A percentile compares a stretch with the other conserved stretches of the same genome.
phyloP scores from a whole-genome alignment of 176 grass and related monocot genomes.

The Cenchrus americanus region DNA sequence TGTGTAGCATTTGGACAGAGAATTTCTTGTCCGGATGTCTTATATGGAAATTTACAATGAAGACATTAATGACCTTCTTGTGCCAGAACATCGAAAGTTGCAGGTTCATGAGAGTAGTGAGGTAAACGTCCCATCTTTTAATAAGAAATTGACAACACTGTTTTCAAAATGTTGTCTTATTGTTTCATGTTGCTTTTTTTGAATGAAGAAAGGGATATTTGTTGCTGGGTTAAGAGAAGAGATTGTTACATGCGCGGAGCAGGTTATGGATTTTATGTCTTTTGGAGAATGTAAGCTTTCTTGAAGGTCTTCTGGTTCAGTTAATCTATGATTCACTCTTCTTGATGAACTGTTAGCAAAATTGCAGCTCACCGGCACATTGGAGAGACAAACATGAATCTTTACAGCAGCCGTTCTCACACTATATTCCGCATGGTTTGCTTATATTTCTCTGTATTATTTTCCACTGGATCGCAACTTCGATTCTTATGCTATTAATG shows the following conservation, averaged over 20 bases:
- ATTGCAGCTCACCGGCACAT: slow-evolving; percentile 88
- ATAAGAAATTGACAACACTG: slow-evolving; percentile 10
- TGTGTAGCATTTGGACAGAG: slow-evolving; percentile 73
- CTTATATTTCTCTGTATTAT: slow-evolving; percentile 24
- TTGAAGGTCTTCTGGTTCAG: slow-evolving; percentile 25
- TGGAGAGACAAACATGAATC: slow-evolving; percentile 98
- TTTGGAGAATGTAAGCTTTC: slow-evolving; percentile 91
- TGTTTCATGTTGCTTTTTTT: slow-evolving; percentile 30
- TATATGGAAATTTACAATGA: slow-evolving; percentile 99
- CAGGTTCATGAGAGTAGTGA: slow-evolving; percentile 94
- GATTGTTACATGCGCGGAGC: slow-evolving; percentile 85
- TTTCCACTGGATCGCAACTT: slow-evolving; percentile 10
- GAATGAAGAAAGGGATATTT: slow-evolving; percentile 90
- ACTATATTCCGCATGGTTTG: slow-evolving; percentile 97
- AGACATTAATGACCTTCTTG: slow-evolving; percentile 94
- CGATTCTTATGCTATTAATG: slow-evolving; percentile 29
- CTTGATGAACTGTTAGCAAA: slow-evolving; percentile 21
- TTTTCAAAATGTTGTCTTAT: slow-evolving; percentile 22
- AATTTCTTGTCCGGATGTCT: slow-evolving; percentile 94
- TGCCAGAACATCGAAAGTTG: slow-evolving; percentile 89
- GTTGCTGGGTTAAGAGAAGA: slow-evolving; percentile 96
- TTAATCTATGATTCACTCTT: slow-evolving; percentile 26
- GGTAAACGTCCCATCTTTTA: slow-evolving; percentile 50
- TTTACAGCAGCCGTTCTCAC: slow-evolving; percentile 93
- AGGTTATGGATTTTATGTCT: slow-evolving; percentile 82